These are phyloP conservation scores for Tylopilus plumbeoviolaceoides DNA, from an alignment of 768 basidiomycete genomes.

Conservation along the genomic window DNA sequence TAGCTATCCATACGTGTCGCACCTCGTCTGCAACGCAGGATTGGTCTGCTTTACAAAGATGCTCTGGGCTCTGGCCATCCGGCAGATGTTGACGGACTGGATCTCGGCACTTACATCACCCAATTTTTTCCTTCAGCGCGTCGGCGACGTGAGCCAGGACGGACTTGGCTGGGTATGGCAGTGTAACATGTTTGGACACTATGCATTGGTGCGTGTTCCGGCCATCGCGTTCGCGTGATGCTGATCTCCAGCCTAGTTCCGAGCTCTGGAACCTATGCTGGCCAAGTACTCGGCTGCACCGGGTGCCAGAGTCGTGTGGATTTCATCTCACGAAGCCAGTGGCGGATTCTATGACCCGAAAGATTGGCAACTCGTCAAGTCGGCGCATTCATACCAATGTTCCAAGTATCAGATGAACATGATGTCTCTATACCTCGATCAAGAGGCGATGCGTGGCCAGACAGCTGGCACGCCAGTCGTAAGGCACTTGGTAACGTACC, in stretches of 20 bases:
- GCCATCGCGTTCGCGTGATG: not conserved
- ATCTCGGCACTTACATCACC: conserved; percentile 51
- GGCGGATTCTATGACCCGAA: conserved; percentile 51
- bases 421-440: conserved; percentile 53
- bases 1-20: conserved; percentile 80
- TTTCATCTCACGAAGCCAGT: conserved; percentile 64
- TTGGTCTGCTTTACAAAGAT: conserved; percentile 54
- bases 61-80: conserved; percentile 43
- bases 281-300: conserved; percentile 38
- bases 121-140: conserved; percentile 50
- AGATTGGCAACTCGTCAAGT: conserved; percentile 70
- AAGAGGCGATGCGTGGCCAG: conserved; percentile 31
- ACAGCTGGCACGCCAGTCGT: conserved; percentile 9
- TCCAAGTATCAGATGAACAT: conserved; percentile 79
- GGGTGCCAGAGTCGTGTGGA: conserved; percentile 70
- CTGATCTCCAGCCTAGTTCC: conserved; percentile 46
- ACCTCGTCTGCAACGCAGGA: conserved; percentile 79
- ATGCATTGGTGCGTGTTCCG: conserved; percentile 54
- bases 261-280: conserved; percentile 54
- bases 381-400: conserved; percentile 60
- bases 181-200: conserved; percentile 81
- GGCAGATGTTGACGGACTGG: conserved; percentile 45
- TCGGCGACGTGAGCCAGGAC: conserved; percentile 59
- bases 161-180: conserved; percentile 82
- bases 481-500: conserved; percentile 62